phyloP scores from a whole-genome alignment of 2,329 filamentous ascomycete genomes.

The Nemania sp. region DNA sequence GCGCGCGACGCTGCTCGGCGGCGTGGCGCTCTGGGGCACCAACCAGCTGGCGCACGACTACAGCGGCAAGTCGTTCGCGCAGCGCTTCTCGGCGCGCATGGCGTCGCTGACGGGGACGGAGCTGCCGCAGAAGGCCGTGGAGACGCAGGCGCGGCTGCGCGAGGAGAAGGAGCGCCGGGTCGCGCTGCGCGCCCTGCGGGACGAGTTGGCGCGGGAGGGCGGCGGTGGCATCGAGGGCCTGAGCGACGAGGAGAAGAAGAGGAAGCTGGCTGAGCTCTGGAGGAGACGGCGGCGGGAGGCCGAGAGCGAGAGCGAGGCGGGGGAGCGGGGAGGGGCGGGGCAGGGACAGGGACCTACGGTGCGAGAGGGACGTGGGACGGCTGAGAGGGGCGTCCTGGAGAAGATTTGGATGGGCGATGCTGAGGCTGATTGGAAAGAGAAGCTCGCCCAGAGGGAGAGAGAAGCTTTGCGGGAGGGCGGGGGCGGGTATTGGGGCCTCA shows the following conservation, averaged over 20 bases:
- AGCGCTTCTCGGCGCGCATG: constrained; percentile 52
- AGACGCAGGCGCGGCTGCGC: constrained; percentile 52
- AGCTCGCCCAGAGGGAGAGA: constrained; percentile 55
- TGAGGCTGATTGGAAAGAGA: constrained; percentile 57
- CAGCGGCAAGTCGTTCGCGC: constrained; percentile 57
- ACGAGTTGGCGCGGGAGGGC: constrained; percentile 15
- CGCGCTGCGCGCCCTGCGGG: constrained; percentile 31
- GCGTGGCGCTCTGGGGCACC: constrained; percentile 56
- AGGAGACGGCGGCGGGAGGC: constrained; percentile 12
- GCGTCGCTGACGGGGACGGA: constrained; percentile 53
- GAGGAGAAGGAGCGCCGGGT: constrained; percentile 48
- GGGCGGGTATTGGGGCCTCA: constrained; percentile 60
- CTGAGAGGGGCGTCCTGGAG: constrained; percentile 43
- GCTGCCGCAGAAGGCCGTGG: constrained; percentile 60
- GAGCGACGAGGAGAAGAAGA: constrained; percentile 23
- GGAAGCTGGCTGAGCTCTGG: constrained; percentile 20
- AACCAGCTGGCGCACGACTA: constrained; percentile 62
- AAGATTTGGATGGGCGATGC: constrained; percentile 64
- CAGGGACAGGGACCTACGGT: too few species aligned
- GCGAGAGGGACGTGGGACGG: constrained; percentile 12
- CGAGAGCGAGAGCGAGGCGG: too few species aligned
- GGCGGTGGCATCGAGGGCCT: constrained; percentile 37
- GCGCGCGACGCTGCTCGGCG: constrained; percentile 55
- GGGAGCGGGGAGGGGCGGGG: background rate
- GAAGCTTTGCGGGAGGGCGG: constrained; percentile 58